Evolutionary conservation across 139 green algal genomes (phyloP).

Genomic region (Picochlorum sp.): DNA sequence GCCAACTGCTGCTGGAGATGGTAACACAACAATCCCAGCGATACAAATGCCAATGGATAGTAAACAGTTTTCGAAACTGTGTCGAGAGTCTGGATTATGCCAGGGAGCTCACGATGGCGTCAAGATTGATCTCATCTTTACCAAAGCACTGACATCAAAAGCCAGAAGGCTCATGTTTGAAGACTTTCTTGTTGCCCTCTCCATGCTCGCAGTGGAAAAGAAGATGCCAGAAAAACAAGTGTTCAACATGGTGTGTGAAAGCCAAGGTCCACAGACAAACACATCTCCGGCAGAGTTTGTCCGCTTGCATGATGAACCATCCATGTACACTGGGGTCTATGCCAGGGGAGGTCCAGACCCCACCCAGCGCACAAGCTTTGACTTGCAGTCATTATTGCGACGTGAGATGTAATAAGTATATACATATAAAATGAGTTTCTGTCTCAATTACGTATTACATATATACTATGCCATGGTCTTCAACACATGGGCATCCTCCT

Average conservation of each 20-base stretch:
- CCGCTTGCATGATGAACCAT: neutral
- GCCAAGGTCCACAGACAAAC: neutral
- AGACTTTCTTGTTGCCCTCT: slow-evolving; percentile 8
- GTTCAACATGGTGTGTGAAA: neutral
- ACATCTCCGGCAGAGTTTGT: neutral
- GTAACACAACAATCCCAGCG: neutral
- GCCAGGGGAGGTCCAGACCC: neutral
- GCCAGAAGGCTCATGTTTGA: slow-evolving; percentile 2
- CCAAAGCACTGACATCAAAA: neutral
- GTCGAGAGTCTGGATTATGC: neutral
- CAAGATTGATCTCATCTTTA: slow-evolving; percentile 4
- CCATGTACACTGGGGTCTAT: neutral
- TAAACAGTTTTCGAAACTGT: slow-evolving; percentile 10
- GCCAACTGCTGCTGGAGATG: neutral
- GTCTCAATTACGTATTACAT: neutral
- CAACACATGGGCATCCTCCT: neutral
- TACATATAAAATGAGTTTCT: no score
- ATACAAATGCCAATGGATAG: slow-evolving; percentile 14
- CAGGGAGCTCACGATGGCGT: neutral
- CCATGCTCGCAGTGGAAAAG: slow-evolving; percentile 7
- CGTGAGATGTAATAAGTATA: neutral
- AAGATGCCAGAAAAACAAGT: neutral
- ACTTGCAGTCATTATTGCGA: neutral
- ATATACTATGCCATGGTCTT: neutral
- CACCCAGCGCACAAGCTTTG: neutral